Conservation (phyloP, 2,329 filamentous ascomycete genomes). For the Fusarium sp. region DNA sequence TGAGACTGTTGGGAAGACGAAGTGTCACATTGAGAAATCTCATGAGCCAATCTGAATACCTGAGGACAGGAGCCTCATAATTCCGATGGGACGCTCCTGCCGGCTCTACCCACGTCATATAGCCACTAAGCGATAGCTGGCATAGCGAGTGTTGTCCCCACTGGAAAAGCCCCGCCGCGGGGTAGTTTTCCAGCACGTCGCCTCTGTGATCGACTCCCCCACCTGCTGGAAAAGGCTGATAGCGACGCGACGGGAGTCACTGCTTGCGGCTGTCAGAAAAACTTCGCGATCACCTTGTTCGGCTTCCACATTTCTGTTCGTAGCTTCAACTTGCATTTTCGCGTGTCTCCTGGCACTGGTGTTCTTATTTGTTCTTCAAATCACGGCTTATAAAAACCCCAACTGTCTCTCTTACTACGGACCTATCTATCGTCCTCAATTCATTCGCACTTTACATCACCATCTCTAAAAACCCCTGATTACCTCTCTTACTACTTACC, state of each 20-base stretch:
- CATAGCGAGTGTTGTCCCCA: background rate
- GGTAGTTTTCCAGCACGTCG: constrained; percentile 16
- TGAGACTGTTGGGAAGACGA: background rate
- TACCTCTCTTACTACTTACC: background rate
- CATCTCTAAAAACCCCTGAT: constrained; percentile 4
- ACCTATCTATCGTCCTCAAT: background rate
- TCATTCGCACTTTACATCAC: background rate
- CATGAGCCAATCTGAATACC: background rate
- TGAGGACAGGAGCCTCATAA: background rate
- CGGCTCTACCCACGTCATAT: background rate
- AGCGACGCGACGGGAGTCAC: background rate
- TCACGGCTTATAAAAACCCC: constrained; percentile 6
- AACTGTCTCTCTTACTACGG: background rate
- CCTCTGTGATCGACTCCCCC: constrained; percentile 14
- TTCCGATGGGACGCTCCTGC: background rate
- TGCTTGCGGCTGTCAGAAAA: constrained; percentile 17
- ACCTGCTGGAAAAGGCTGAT: background rate
- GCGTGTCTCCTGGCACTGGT: background rate
- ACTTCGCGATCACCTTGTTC: constrained; percentile 16
- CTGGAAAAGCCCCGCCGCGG: constrained; percentile 22
- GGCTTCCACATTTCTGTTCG: background rate
- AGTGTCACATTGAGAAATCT: background rate
- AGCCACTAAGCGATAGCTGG: background rate
- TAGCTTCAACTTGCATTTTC: background rate
- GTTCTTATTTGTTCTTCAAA: background rate